Evolutionary conservation across 371 early-diverging fungal species (phyloP).

Genomic region (Apophysomyces elegans): DNA sequence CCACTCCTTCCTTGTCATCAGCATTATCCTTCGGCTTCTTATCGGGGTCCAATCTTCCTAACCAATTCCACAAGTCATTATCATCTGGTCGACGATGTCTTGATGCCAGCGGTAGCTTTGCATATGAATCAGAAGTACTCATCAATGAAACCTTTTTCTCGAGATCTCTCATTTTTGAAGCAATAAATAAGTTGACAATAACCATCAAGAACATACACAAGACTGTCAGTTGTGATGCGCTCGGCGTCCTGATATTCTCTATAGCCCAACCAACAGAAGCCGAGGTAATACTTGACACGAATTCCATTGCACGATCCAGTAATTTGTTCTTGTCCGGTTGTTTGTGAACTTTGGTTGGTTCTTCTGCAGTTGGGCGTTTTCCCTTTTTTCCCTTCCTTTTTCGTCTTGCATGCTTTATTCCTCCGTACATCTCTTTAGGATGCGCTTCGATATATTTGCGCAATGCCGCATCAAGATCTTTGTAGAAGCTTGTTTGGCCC

Average conservation of each 20-base stretch:
- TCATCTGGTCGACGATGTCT: slow-evolving; percentile 16
- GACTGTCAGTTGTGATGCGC: slow-evolving; percentile 33
- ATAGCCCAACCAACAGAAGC: slow-evolving; percentile 15
- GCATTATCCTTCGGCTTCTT: slow-evolving; percentile 15
- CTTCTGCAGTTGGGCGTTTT: background rate
- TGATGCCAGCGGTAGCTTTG: background rate
- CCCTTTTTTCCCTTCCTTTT: background rate
- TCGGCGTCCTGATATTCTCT: slow-evolving; percentile 22
- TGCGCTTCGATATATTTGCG: slow-evolving; percentile 51
- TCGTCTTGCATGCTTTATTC: background rate
- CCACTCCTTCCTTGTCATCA: slow-evolving; percentile 12
- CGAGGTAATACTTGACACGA: background rate
- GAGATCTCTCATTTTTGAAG: slow-evolving; percentile 41
- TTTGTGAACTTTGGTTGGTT: background rate
- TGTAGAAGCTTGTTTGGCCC: slow-evolving; percentile 65
- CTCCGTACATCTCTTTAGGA: slow-evolving; percentile 7
- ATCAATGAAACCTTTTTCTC: slow-evolving; percentile 28
- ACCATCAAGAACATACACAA: slow-evolving; percentile 43
- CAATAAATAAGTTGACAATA: slow-evolving; percentile 41
- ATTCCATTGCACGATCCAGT: background rate
- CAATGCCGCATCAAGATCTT: slow-evolving; percentile 58
- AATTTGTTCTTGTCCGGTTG: background rate
- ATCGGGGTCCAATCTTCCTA: slow-evolving; percentile 34
- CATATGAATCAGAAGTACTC: background rate
- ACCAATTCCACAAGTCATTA: slow-evolving; percentile 37